A percentile compares a stretch with the other conserved stretches of the same genome.
Evolutionary conservation across 2,329 filamentous ascomycete species (phyloP).

Genomic region (Fusarium nisikadoi): DNA sequence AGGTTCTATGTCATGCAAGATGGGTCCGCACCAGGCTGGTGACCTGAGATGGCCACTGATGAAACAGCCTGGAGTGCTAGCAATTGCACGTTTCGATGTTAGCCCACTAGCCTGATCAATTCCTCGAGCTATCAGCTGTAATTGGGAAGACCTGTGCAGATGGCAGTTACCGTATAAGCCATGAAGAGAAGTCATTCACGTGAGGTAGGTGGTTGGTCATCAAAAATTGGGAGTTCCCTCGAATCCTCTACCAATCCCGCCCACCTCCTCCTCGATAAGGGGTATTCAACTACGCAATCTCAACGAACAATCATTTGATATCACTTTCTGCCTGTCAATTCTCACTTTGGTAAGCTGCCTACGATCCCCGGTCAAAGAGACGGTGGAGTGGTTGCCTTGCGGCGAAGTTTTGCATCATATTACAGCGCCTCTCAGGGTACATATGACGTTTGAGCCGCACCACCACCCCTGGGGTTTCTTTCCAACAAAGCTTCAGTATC

Average conservation of each 20-base stretch:
- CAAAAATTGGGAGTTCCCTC: neutral
- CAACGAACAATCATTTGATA: neutral
- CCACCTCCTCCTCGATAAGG: neutral
- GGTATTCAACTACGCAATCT: neutral
- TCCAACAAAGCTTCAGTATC: constrained; percentile 13
- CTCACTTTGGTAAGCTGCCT: neutral
- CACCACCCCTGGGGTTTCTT: constrained; percentile 14
- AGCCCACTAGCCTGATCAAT: too few species aligned
- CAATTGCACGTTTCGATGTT: neutral
- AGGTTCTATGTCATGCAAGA: neutral
- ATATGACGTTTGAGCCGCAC: constrained; percentile 40
- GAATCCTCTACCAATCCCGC: neutral
- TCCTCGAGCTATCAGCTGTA: neutral
- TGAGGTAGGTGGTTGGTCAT: neutral
- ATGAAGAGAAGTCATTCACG: neutral
- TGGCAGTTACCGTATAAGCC: neutral
- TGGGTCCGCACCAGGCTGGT: neutral
- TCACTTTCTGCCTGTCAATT: neutral
- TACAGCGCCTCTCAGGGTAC: constrained; percentile 11
- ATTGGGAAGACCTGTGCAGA: neutral
- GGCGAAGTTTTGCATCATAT: constrained; percentile 39
- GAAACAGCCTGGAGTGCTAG: neutral
- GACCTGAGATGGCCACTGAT: neutral
- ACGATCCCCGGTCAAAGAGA: neutral
- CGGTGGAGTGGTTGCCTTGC: constrained; percentile 23